phyloP scores from a whole-genome alignment of 1,284 basidiomycete species.

The Schizophyllum amplum region DNA sequence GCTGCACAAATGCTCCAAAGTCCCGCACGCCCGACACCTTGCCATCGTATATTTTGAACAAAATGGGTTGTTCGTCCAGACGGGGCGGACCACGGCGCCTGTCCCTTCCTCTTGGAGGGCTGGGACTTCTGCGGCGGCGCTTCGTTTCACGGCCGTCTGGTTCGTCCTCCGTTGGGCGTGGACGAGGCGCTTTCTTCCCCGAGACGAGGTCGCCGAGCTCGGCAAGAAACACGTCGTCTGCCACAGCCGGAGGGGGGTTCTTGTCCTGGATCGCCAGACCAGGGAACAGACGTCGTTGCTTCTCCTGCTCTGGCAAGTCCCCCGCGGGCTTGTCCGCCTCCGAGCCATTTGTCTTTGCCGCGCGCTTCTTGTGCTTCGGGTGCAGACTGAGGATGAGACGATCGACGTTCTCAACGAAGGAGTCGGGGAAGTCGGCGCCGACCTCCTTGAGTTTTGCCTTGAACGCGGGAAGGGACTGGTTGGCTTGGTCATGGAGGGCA shows the following conservation, averaged over 20 bases:
- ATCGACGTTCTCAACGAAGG: constrained; percentile 89
- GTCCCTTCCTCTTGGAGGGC: constrained; percentile 36
- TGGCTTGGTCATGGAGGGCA: constrained; percentile 81
- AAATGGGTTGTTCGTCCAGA: constrained; percentile 76
- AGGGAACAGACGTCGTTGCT: constrained; percentile 82
- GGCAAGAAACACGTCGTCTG: constrained; percentile 64
- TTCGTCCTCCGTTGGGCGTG: constrained; percentile 34
- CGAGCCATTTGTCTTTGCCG: constrained; percentile 28
- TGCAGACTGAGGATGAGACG: constrained; percentile 92
- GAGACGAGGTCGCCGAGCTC: constrained; percentile 87
- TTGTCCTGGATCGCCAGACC: constrained; percentile 83
- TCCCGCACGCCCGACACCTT: constrained; percentile 85
- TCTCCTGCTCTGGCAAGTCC: constrained; percentile 56
- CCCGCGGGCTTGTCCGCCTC: constrained; percentile 26
- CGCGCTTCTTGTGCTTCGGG: constrained; percentile 88
- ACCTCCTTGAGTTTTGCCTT: constrained; percentile 74
- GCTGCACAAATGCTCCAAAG: constrained; percentile 89
- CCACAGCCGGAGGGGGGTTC: constrained; percentile 44
- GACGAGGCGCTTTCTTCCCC: constrained; percentile 45
- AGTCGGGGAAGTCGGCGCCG: constrained; percentile 84
- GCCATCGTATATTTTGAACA: constrained; percentile 95
- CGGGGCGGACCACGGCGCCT: constrained; percentile 30
- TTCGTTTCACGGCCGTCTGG: constrained; percentile 40
- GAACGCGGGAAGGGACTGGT: constrained; percentile 66
- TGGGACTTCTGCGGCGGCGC: constrained; percentile 41